These are phyloP conservation scores for Candida cerambycidarum DNA, from an alignment of 805 yeast species.

Conservation along the genomic window DNA sequence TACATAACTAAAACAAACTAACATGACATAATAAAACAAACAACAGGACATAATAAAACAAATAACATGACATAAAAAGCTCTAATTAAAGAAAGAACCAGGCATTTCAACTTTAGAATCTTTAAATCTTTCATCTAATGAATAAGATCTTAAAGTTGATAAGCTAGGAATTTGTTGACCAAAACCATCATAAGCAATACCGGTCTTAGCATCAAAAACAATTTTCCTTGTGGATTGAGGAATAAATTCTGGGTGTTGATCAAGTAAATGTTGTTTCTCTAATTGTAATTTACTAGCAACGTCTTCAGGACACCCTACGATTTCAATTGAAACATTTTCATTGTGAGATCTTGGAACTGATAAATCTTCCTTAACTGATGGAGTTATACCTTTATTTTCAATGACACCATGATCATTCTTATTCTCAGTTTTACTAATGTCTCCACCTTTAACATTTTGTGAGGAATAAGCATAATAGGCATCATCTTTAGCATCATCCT, in stretches of 20 bases:
- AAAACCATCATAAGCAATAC: constrained; percentile 16
- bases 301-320: constrained; percentile 18
- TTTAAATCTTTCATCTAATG: constrained; percentile 12
- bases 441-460: constrained; percentile 3
- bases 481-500: constrained; percentile 4
- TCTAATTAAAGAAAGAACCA: constrained; percentile 15
- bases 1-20: background rate
- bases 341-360: constrained; percentile 13
- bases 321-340: constrained; percentile 11
- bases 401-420: background rate
- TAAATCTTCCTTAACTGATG: background rate
- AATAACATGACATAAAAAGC: background rate
- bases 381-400: background rate
- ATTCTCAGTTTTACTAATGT: background rate
- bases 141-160: constrained; percentile 14
- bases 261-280: constrained; percentile 12
- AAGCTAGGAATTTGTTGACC: constrained; percentile 17
- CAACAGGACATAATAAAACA: background rate
- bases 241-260: constrained; percentile 13
- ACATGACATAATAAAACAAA: too few relatives aligned
- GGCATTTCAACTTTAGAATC: constrained; percentile 14
- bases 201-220: constrained; percentile 18
- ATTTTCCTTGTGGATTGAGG: constrained; percentile 16
- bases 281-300: constrained; percentile 6
- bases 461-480: constrained; percentile 11